Evolutionary conservation across 306 rosid genomes (phyloP), one percentile per base, ranked within the genome.

Genomic region (Vigna trinervia): DNA sequence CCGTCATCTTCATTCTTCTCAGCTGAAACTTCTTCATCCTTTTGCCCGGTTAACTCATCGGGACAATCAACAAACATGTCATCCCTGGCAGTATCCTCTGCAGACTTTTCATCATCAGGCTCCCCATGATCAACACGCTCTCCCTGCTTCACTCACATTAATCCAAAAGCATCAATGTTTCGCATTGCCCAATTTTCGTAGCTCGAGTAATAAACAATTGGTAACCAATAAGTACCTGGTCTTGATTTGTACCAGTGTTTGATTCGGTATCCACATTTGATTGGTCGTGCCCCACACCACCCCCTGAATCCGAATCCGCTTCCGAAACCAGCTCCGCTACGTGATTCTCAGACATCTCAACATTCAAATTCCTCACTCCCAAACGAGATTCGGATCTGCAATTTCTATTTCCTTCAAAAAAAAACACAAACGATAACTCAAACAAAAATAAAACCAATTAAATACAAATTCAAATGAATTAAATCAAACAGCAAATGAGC

Each of bases 31-130:
- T 79, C 90, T 62, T 83, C 90, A 56, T 88, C 97, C 80, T 74
- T 81, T 69, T 36, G 83, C 71, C 65, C 77, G 30, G 5, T 80
- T 74, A 90, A 73, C 87, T 92, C 99, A 34, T 95, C 99, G 0
- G 97, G 85, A 81, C 96, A 89, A 86, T 95, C 99, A 6, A 88
- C 97, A 76, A 95, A 95, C 96, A 87, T 86, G 72, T 90, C 96
- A 74, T 94, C 97, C 63, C 78, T 88, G 23, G 84, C 87, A n/a
- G 86, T 67, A 50, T 91, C 96, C 87, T 90, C 97, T 4, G 63
- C 10, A 26, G 73, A 79, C 61, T 77, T 86, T 12, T 47, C 89
- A 51, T 87, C 87, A 70, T 80, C 91, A 26, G 74, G 43, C 15
- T 80, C 88, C 12, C 73, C 80, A 22, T 19, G 61, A 61, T 71